These are phyloP conservation scores for Artomyces pyxidatus DNA, from an alignment of 768 basidiomycete species.

Conservation along the genomic window DNA sequence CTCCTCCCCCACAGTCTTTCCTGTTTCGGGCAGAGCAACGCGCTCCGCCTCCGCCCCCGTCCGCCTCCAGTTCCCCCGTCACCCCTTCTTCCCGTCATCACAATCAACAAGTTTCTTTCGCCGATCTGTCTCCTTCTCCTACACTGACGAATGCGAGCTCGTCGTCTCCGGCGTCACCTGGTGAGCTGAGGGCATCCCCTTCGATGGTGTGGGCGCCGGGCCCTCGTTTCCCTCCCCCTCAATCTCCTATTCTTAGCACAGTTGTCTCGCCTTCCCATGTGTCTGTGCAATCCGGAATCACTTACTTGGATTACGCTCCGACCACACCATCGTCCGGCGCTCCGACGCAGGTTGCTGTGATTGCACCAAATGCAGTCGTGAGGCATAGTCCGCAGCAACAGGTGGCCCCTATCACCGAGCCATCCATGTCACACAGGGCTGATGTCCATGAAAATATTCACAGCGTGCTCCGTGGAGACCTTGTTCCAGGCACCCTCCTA, in stretches of 20 bases:
- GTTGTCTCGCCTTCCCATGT: slow-evolving; percentile 5
- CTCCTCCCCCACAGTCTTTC: not conserved
- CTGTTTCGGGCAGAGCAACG: not conserved
- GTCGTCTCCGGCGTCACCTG: no score
- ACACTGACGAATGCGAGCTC: no score
- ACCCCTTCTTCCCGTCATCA: not conserved
- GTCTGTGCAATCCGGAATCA: slow-evolving; percentile 3
- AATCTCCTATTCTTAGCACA: slow-evolving; percentile 7
- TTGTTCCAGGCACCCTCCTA: no score
- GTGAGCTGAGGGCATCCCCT: slow-evolving; percentile 9
- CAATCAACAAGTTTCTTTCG: not conserved
- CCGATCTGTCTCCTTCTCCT: not conserved
- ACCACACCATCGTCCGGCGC: not conserved
- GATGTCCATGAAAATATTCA: no score
- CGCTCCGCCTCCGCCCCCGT: slow-evolving; percentile 1
- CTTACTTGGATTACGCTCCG: not conserved
- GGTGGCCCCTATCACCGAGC: no score
- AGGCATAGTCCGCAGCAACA: no score
- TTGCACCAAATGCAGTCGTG: no score
- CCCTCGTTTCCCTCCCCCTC: slow-evolving; percentile 2
- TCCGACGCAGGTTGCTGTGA: slow-evolving; percentile 5
- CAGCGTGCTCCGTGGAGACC: no score
- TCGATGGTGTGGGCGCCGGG: no score
- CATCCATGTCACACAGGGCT: no score
- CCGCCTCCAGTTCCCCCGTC: not conserved